Base-by-base conservation (phyloP, 768 basidiomycete species). In the Pulveroboletus sp. region DNA sequence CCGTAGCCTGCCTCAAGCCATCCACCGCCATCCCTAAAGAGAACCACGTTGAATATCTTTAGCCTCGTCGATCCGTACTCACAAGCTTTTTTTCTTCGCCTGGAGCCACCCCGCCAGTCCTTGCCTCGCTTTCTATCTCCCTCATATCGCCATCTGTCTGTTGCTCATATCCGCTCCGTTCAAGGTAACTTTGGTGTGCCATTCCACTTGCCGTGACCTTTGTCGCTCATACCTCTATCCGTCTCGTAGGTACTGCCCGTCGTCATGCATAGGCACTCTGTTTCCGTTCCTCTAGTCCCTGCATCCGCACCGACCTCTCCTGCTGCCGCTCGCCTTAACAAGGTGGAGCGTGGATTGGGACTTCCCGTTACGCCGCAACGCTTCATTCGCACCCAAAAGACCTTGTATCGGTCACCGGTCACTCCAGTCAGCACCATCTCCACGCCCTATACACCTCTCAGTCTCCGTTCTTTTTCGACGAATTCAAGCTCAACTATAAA, bases 391-490 rank as follows among this genome's bases (percentile, higher is more conserved):
- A 58, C 71, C 50, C 66, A 66, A 58, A 75, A 76, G 45, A 61
- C 69, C 58, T 69, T 76, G 7, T 66, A 67, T 69, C 76, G 73
- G 66, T 83, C 83, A 54, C 83, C 85, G 17, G 65, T 76, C 45
- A 83, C 83, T 12, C 83, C 85, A 21, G 74, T 76, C 46, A 83
- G 73, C 46, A 68, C 67, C 15, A 45, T 61, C 38, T 76, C 75
- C 18, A 72, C 83, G 17, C 83, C 85, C 8, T 85, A 84, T 66
- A 85, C 84, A 4, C 84, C 85, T 28, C 73, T 83, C 60, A 85
- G 83, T 60, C 73, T 85, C 38, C 80, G 80, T 55, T 87, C 85
- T 6, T 75, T 78, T 54, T 71, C 77, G 36, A 75, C 77, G 40
- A 73, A 80, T 31, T 78, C 75, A 54, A 73, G 76, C 27, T 70